A percentile compares a stretch with the other conserved stretches of the same genome.
phyloP scores from a whole-genome alignment of 225 moss, liverwort and hornwort species.

The Neckera pumila region DNA sequence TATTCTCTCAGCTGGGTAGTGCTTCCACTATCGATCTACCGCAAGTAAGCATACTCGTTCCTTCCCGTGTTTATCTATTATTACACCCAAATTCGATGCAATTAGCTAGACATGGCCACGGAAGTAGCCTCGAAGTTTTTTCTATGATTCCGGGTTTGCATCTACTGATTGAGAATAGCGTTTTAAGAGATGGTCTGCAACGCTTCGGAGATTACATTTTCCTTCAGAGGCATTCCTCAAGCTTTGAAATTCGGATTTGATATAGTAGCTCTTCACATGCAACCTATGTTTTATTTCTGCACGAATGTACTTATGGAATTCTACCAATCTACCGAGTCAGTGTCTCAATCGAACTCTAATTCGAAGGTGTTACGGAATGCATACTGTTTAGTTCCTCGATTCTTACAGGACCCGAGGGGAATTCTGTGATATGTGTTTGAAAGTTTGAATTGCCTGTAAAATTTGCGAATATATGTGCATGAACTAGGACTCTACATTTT shows the following conservation, averaged over 20 bases:
- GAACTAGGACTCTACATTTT: neutral
- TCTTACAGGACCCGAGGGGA: neutral
- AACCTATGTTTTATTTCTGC: neutral
- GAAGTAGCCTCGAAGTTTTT: neutral
- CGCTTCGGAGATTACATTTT: neutral
- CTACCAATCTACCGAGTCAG: neutral
- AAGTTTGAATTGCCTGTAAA: neutral
- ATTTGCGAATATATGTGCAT: neutral
- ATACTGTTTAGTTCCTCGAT: neutral
- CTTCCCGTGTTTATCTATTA: neutral
- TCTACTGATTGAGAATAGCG: neutral
- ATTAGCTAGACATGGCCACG: neutral
- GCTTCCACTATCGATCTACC: constrained; percentile 95
- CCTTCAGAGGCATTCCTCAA: neutral
- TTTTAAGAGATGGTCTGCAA: neutral
- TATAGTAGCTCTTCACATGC: neutral
- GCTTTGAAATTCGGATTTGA: neutral
- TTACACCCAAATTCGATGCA: neutral
- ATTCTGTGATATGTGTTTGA: neutral
- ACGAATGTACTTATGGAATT: neutral
- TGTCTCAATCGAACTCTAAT: neutral
- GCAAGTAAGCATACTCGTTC: constrained; percentile 31
- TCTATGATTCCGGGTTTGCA: neutral
- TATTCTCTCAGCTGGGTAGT: constrained; percentile 92
- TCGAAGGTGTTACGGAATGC: neutral